phyloP scores from a whole-genome alignment of 371 early-diverging fungal genomes.

The Batkoa obscura region DNA sequence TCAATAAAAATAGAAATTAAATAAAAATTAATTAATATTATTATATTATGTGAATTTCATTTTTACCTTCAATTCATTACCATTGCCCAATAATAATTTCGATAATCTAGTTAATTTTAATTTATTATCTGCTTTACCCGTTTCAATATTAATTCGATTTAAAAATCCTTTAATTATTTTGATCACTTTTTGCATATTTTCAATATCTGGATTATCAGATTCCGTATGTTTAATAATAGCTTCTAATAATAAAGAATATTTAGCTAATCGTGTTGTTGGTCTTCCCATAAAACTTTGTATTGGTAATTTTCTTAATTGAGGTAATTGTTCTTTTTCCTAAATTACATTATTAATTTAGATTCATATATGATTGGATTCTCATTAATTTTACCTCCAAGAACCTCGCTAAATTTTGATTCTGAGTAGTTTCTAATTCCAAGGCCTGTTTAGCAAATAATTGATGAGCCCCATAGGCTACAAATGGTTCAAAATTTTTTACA shows the following conservation, averaged over 20 bases:
- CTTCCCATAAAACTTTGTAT: conserved; percentile 61
- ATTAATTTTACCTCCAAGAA: conserved; percentile 51
- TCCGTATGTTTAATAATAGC: conserved; percentile 74
- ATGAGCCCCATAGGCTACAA: conserved; percentile 74
- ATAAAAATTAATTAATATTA: background rate
- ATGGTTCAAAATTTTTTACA: conserved; percentile 51
- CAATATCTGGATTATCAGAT: conserved; percentile 56
- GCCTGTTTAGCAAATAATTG: conserved; percentile 65
- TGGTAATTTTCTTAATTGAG: conserved; percentile 62
- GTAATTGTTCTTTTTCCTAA: conserved; percentile 44
- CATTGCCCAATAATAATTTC: conserved; percentile 25
- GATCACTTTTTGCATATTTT: conserved; percentile 32
- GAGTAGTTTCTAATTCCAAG: conserved; percentile 55
- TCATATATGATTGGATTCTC: too few species aligned
- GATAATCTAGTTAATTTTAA: conserved; percentile 39
- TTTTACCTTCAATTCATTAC: conserved; percentile 20
- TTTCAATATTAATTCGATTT: conserved; percentile 53
- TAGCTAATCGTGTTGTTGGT: conserved; percentile 74
- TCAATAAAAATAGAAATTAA: conserved; percentile 6
- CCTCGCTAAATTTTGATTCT: conserved; percentile 39
- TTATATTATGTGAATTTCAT: background rate
- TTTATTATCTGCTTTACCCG: conserved; percentile 67
- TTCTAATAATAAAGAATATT: conserved; percentile 70
- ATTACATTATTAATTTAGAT: background rate
- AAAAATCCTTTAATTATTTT: conserved; percentile 42